Evolutionary conservation across 495 filamentous ascomycete species (phyloP).

Genomic region (Pyronema omphalodes): DNA sequence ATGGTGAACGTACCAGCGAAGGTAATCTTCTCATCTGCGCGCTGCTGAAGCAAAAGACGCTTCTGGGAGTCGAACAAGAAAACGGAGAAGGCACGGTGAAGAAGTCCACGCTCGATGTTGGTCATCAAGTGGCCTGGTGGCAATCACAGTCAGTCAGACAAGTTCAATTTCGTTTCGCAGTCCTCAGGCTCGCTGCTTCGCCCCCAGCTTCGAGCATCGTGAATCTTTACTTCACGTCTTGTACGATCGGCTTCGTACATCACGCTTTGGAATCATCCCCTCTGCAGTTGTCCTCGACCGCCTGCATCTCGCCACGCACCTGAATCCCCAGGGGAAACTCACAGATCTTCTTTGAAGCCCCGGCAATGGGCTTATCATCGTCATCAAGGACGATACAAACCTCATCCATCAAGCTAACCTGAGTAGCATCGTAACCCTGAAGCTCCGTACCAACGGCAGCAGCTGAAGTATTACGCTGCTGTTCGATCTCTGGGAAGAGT

Average conservation of each 20-base stretch:
- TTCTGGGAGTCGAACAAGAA: constrained; percentile 89
- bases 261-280: too few relatives aligned
- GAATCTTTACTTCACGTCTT: too few relatives aligned
- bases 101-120: constrained; percentile 86
- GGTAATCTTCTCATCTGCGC: constrained; percentile 93
- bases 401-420: constrained; percentile 96
- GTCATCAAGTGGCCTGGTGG: constrained; percentile 97
- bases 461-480: constrained; percentile 39
- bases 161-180: too few relatives aligned
- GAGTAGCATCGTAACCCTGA: constrained; percentile 88
- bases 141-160: too few relatives aligned
- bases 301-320: background rate
- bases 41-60: constrained; percentile 81
- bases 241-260: too few relatives aligned
- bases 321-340: constrained; percentile 25
- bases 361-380: constrained; percentile 84
- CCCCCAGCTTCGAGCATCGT: background rate
- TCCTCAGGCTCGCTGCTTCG: too few relatives aligned
- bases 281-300: background rate
- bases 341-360: constrained; percentile 97
- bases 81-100: constrained; percentile 93
- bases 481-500: constrained; percentile 84
- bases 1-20: constrained; percentile 53
- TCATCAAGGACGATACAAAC: constrained; percentile 94
- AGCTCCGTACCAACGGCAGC: constrained; percentile 32